Percentiles rank a stretch among this genome's conserved stretches.
Evolutionary conservation across 2,329 filamentous ascomycete genomes (phyloP).

Genomic region (Aspergillus viridinutans): DNA sequence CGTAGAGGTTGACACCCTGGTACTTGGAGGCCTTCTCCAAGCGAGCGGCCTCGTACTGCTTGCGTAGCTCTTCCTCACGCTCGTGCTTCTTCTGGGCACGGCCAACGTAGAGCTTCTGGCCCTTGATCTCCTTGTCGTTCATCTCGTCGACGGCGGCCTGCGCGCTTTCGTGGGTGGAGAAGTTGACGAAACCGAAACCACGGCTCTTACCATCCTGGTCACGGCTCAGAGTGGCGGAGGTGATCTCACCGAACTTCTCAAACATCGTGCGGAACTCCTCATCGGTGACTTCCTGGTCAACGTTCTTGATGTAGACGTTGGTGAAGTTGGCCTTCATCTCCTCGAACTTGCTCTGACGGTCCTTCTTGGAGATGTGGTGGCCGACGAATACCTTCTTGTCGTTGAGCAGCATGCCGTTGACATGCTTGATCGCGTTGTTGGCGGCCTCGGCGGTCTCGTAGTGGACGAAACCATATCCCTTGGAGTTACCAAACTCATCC

Average conservation of each 20-base stretch:
- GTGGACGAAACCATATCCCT: slow-evolving; percentile 98
- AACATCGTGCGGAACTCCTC: slow-evolving; percentile 94
- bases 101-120: slow-evolving; percentile 95
- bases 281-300: slow-evolving; percentile 76
- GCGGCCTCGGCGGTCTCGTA: slow-evolving; percentile 99
- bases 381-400: slow-evolving; percentile 99
- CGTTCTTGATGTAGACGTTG: slow-evolving; percentile 99
- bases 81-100: slow-evolving; percentile 99
- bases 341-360: slow-evolving; percentile 99
- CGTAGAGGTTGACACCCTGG: slow-evolving; percentile 98
- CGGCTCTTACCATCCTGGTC: slow-evolving; percentile 88
- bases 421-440: slow-evolving; percentile 95
- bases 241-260: slow-evolving; percentile 88
- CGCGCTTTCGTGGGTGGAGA: slow-evolving; percentile 83
- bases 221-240: slow-evolving; percentile 88
- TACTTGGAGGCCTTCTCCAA: slow-evolving; percentile 99
- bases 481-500: slow-evolving; percentile 94
- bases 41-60: slow-evolving; percentile 96
- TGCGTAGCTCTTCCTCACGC: slow-evolving; percentile 97
- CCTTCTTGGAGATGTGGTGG: slow-evolving; percentile 99
- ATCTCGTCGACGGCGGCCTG: slow-evolving; percentile 83
- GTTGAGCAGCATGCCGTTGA: slow-evolving; percentile 99
- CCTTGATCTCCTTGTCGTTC: slow-evolving; percentile 86
- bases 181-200: slow-evolving; percentile 96
- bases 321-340: slow-evolving; percentile 99